Base-by-base conservation (phyloP, 345 rosid genomes). In the Hibiscus mutabilis region DNA sequence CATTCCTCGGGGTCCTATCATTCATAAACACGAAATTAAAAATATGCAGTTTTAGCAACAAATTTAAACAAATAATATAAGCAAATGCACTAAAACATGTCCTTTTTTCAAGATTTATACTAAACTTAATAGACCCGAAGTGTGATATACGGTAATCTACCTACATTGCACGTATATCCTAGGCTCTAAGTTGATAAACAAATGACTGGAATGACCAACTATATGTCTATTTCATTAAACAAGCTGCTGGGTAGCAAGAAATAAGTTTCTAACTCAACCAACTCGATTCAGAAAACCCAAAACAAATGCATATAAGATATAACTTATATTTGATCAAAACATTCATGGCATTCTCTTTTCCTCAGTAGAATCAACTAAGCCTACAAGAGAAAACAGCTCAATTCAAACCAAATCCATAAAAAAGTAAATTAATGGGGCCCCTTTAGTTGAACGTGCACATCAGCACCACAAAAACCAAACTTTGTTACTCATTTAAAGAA, bases 1-100 rank as follows among this genome's bases (percentile, higher is more conserved):
- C 99, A 96, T 73, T 96, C 99, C 42, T 81, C 74, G 6, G 76
- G 81, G 37, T 90, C 90, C 99, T 95, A 78, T 62, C 5, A 60
- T 53, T 16, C 75, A 74, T 73, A 77, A 65, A 68, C 19, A 65
- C 0, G 37, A 16, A 24, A 24, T 44, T n/a, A 33, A 27, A 5
- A 62, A 35, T 19, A 22, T 14, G 57, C 22, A 66, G 31, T 37
- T 72, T 22, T 22, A 72, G 12, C 62, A 72, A 33, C 62, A 14
- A 57, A 58, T 7, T 37, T 21, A 71, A 11, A 29, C 55, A 53
- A 37, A 4, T 59, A 25, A 7, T 35, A 72, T 35, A 72, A 51
- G 58, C 21, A 10, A 22, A 58, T 7, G 47, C 19, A 49, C 15
- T 14, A 6, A 25, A 33, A 21, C 6, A 60, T 6, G 5, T 22